Evolutionary conservation across 805 yeast species (phyloP), one percentile per base, ranked within the genome.

Genomic region (Hanseniaspora pseudoguilliermondii): DNA sequence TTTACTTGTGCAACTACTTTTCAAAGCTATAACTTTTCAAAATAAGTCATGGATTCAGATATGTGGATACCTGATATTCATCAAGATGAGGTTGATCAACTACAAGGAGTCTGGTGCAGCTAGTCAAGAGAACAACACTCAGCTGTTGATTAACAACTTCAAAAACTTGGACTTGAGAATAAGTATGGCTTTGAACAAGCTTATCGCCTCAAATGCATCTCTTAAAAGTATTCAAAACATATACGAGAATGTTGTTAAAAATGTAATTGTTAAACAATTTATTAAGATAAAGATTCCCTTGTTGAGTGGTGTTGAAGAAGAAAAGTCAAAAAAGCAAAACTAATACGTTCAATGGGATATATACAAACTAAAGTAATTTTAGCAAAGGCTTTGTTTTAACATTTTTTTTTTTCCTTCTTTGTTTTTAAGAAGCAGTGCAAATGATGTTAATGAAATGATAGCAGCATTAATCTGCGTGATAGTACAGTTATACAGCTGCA

Each of bases 1-100:
- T 44, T 64, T 72, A 10, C 66, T 77, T 52, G 61, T 66, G 3
- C 25, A 48, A 3, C 48, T 54, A 23, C 20, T 48, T 4, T 18
- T 54, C 21, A 42, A 36, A 5, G 43, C 44, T 15, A n/a, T 54
- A 16, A 20, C 49, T 13, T 48, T 54, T 32, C 32, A 39, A 25
- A 44, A 36, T 15, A 44, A n/a, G 15, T 44, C 55, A 11, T 27
- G 46, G 38, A 42, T 54, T 10, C 57, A 54, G 25, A 35, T 51
- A 11, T 9, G 18, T 16, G 36, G 42, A 32, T 51, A 51, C 48
- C 39, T 51, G 32, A 51, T 51, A 38, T 51, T 51, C 29, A 51
- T 51, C 20, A 51, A 51, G 21, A 21, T 51, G 18, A 51, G 49
- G 43, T 51, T 51, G 36, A 25, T 51, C 27, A 43, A 27, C 11